Conservation (phyloP, 192 early-diverging fungal genomes). For the Haplosporangium gracile region DNA sequence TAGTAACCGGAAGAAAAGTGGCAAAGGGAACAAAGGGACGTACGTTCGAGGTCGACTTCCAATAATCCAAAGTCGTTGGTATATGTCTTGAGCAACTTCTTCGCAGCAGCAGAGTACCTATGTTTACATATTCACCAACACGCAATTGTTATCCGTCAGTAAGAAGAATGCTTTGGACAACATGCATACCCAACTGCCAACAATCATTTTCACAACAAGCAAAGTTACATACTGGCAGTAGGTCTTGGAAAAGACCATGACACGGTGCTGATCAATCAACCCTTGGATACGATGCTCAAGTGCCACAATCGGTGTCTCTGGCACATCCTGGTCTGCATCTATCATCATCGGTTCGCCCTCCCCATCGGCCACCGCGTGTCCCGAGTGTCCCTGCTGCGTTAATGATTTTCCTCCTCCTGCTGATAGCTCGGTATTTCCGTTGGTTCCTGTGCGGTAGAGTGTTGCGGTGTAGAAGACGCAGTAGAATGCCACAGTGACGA, state of each 20-base stretch:
- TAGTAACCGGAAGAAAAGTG: neutral
- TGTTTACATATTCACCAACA: too few species aligned
- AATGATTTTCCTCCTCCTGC: neutral
- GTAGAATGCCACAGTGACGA: conserved; percentile 21
- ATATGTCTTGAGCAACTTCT: conserved; percentile 35
- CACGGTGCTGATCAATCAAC: conserved; percentile 34
- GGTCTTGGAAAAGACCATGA: conserved; percentile 56
- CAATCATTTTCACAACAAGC: too few species aligned
- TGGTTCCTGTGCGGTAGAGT: neutral
- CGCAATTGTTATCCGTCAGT: too few species aligned
- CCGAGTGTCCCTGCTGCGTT: neutral
- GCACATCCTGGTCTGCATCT: neutral
- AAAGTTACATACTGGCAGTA: conserved; percentile 36
- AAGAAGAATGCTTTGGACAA: neutral
- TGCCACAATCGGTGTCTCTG: neutral
- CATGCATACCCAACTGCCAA: neutral
- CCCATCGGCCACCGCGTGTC: conserved; percentile 16
- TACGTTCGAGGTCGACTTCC: conserved; percentile 45
- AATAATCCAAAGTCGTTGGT: conserved; percentile 37
- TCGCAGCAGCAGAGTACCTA: conserved; percentile 43
- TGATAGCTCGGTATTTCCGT: neutral
- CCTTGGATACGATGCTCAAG: conserved; percentile 35
- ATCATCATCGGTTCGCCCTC: conserved; percentile 34
- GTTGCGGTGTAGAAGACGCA: conserved; percentile 24
- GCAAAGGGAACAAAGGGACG: neutral